Percentiles rank a stretch among this genome's conserved stretches.
Evolutionary conservation across 805 yeast species (phyloP).

Genomic region (Kodamaea jinghongensis): DNA sequence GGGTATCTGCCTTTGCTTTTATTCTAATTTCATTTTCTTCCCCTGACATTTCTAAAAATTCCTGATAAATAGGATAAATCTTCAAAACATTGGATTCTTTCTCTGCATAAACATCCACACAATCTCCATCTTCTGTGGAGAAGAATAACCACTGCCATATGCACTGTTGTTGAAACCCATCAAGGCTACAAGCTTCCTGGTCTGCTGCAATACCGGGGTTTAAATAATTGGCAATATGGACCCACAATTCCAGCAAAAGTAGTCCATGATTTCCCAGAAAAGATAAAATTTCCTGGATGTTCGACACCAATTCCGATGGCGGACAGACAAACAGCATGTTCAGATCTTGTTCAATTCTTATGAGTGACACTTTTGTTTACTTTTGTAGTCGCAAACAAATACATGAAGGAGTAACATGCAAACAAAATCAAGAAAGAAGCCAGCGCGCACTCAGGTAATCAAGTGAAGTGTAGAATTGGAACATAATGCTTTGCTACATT

Average conservation of each 20-base stretch:
- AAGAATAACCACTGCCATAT: constrained; percentile 41
- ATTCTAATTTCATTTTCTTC: constrained; percentile 19
- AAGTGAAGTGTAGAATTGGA: no score
- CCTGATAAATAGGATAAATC: constrained; percentile 17
- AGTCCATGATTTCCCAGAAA: constrained; percentile 35
- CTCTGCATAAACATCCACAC: constrained; percentile 14
- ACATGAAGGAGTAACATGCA: no score
- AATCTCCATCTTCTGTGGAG: constrained; percentile 13
- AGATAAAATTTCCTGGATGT: constrained; percentile 25
- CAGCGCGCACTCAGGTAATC: no score
- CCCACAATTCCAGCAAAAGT: constrained; percentile 29
- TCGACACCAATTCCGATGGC: constrained; percentile 21
- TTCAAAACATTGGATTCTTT: constrained; percentile 13
- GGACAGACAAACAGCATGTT: constrained; percentile 17
- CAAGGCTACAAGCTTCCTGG: constrained; percentile 20
- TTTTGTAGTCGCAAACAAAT: neutral
- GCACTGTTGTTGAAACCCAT: constrained; percentile 35
- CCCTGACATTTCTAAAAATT: constrained; percentile 17
- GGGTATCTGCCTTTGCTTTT: constrained; percentile 50
- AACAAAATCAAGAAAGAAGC: no score
- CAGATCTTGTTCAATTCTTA: neutral
- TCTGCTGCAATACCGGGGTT: neutral
- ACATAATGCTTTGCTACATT: no score
- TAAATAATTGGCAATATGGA: constrained; percentile 11
- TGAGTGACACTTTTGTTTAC: neutral